Conservation (phyloP, 2,329 filamentous ascomycete genomes). For the Ambrosiella cleistominuta region DNA sequence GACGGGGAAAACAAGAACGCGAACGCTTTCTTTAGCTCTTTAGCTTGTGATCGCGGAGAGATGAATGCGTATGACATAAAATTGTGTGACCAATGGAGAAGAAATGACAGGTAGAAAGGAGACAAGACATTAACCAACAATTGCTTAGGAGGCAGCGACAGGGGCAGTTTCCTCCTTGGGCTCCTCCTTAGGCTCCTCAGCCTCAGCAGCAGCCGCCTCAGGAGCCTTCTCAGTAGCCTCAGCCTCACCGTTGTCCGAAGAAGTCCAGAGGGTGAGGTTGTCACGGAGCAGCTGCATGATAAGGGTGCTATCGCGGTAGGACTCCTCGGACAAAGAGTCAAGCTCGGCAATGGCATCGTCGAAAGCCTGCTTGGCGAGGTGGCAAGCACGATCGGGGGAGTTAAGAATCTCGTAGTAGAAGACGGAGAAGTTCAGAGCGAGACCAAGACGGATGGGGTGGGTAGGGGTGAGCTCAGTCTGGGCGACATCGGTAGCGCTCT, state of each 20-base stretch:
- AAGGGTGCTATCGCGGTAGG: slow-evolving; percentile 94
- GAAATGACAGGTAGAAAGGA: slow-evolving; percentile 5
- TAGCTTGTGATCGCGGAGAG: background rate
- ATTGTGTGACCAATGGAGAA: background rate
- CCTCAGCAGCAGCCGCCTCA: slow-evolving; percentile 35
- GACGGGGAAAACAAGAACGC: background rate
- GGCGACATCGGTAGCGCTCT: slow-evolving; percentile 96
- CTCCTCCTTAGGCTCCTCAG: slow-evolving; percentile 28
- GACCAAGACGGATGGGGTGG: slow-evolving; percentile 92
- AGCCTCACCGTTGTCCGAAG: slow-evolving; percentile 69
- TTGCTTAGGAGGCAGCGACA: slow-evolving; percentile 18
- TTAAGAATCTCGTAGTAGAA: slow-evolving; percentile 99
- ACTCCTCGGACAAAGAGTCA: slow-evolving; percentile 93
- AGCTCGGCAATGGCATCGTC: slow-evolving; percentile 98
- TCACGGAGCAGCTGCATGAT: slow-evolving; percentile 99
- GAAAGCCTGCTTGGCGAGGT: slow-evolving; percentile 96
- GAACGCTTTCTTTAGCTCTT: no score
- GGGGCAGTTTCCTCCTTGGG: slow-evolving; percentile 28
- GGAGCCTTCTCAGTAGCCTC: slow-evolving; percentile 46
- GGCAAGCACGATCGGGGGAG: slow-evolving; percentile 93
- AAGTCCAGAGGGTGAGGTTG: slow-evolving; percentile 97
- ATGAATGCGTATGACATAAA: background rate
- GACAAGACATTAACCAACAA: slow-evolving; percentile 9
- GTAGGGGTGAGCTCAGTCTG: slow-evolving; percentile 95
- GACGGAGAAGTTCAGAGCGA: slow-evolving; percentile 97